Evolutionary conservation across 192 early-diverging fungal species (phyloP), one percentile per base, ranked within the genome.

Genomic region (Dissophora globulifera): DNA sequence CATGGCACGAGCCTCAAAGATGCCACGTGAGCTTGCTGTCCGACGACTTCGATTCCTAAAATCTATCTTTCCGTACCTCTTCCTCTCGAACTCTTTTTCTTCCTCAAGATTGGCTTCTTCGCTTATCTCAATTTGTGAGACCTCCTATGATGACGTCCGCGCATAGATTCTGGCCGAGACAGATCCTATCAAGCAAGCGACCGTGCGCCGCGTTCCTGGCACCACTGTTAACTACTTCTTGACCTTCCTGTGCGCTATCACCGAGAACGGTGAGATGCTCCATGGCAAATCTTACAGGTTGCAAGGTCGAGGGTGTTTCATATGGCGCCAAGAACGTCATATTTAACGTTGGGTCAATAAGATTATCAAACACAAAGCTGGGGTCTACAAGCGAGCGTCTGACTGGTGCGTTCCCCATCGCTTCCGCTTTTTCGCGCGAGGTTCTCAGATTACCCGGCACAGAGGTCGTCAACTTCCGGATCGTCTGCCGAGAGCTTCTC

Each of bases 261-360:
- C 80, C 16, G 78, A 70, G 43, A 48, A 58, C 22, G 80, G 80
- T 19, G 49, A 43, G 35, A 52, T 76, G 64, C 50, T 57, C 33
- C 72, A 76, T 15, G 70, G 67, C 25, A 70, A n/a, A 80, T 41
- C 22, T 53, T 3, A 20, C 59, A 0, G 80, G 80, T 1, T 52
- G 78, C 42, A 74, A 75, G 50, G 78, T 81, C 22, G 68, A 63
- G 16, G 68, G 68, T 43, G 72, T 69, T 47, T 45, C 67, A 25
- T 67, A 62, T 51, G 62, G 67, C 31, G 59, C 80, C 47, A 63
- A 66, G 62, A 79, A 79, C 60, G 60, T 72, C n/a, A 59, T 81
- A 31, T 45, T 81, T 19, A 65, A 79, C 19, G 65, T 66, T 15
- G 78, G 80, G n/a, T 55, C 68, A 81, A 81, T 56, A 81, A 81